These are phyloP conservation scores for Rhizopus sp. DNA, from an alignment of 371 early-diverging fungal species.

Conservation along the genomic window DNA sequence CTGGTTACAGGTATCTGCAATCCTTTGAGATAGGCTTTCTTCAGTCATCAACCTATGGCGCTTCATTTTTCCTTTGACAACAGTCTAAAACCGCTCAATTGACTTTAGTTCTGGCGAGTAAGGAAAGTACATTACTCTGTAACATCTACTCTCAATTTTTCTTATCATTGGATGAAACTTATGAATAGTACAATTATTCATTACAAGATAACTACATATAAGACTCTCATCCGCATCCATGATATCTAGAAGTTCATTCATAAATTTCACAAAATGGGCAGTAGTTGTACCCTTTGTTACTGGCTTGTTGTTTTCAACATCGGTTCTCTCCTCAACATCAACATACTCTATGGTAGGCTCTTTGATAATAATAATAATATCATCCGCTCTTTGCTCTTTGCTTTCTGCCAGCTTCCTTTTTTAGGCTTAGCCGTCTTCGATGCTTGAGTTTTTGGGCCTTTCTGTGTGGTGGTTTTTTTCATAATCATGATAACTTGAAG, in stretches of 20 bases:
- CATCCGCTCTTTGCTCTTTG: slow-evolving; percentile 10
- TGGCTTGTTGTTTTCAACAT: slow-evolving; percentile 7
- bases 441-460: slow-evolving; percentile 14
- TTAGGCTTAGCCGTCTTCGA: slow-evolving; percentile 1
- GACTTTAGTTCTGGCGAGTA: slow-evolving; percentile 15
- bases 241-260: slow-evolving; percentile 16
- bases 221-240: slow-evolving; percentile 11
- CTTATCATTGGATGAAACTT: slow-evolving; percentile 12
- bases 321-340: slow-evolving; percentile 4
- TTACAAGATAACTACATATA: slow-evolving; percentile 13
- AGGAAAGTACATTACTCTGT: slow-evolving; percentile 13
- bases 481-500: too few species aligned
- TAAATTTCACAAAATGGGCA: slow-evolving; percentile 15
- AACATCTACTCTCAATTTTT: slow-evolving; percentile 14
- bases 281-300: slow-evolving; percentile 15
- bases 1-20: slow-evolving; percentile 12
- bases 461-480: slow-evolving; percentile 12
- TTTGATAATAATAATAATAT: slow-evolving; percentile 15
- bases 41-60: slow-evolving; percentile 10
- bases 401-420: slow-evolving; percentile 11
- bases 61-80: slow-evolving; percentile 18
- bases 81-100: slow-evolving; percentile 12
- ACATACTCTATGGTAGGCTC: slow-evolving; percentile 14
- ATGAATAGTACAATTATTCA: slow-evolving; percentile 9
- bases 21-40: slow-evolving; percentile 11